Evolutionary conservation across 371 early-diverging fungal species (phyloP).

Genomic region (Apophysomyces variabilis): DNA sequence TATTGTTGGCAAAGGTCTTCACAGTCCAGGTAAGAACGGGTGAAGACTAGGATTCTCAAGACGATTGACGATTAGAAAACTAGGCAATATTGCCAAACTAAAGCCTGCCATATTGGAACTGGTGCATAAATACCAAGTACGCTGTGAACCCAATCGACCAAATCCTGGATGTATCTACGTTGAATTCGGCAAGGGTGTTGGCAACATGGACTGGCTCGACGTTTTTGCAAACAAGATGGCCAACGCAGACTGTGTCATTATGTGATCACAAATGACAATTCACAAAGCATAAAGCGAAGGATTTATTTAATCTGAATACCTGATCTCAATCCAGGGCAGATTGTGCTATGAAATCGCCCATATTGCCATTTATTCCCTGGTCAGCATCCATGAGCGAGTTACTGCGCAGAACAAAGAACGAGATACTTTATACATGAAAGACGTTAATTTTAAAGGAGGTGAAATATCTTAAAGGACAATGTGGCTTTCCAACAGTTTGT

Average conservation of each 20-base stretch:
- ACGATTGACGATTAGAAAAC: too few species aligned
- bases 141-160: slow-evolving; percentile 59
- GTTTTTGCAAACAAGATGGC: slow-evolving; percentile 31
- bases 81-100: slow-evolving; percentile 59
- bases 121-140: slow-evolving; percentile 57
- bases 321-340: too few species aligned
- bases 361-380: too few species aligned
- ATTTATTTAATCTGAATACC: too few species aligned
- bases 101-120: slow-evolving; percentile 64
- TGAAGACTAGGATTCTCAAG: too few species aligned
- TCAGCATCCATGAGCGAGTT: too few species aligned
- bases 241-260: slow-evolving; percentile 42
- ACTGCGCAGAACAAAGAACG: too few species aligned
- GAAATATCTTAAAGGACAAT: too few species aligned
- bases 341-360: too few species aligned
- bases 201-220: slow-evolving; percentile 55
- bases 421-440: too few species aligned
- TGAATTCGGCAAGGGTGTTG: slow-evolving; percentile 56
- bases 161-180: slow-evolving; percentile 67
- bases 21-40: slow-evolving; percentile 46
- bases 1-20: slow-evolving; percentile 68
- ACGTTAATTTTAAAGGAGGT: too few species aligned
- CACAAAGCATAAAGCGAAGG: background rate
- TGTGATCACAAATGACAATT: slow-evolving; percentile 25
- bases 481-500: too few species aligned